These are phyloP conservation scores for Alternaria viburni DNA, from an alignment of 2,329 filamentous ascomycete species.

Conservation along the genomic window DNA sequence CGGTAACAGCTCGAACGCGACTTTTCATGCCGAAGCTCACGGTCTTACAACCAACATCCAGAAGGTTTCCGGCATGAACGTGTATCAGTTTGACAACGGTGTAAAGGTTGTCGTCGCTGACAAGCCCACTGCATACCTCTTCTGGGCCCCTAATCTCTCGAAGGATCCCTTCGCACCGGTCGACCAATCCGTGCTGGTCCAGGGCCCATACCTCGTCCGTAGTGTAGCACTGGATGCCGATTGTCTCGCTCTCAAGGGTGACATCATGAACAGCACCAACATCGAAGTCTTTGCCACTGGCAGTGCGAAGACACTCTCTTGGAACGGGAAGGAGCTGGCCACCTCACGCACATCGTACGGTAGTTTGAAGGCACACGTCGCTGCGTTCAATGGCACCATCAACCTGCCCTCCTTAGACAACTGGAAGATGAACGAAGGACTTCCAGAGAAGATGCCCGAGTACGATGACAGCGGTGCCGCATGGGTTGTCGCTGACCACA, in stretches of 20 bases:
- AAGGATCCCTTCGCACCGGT: constrained; percentile 49
- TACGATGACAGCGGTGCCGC: constrained; percentile 54
- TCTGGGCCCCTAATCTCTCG: constrained; percentile 50
- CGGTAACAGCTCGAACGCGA: constrained; percentile 51
- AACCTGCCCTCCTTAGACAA: constrained; percentile 50
- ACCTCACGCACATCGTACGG: constrained; percentile 45
- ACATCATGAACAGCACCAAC: constrained; percentile 40
- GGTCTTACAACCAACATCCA: constrained; percentile 44
- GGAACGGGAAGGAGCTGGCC: constrained; percentile 46
- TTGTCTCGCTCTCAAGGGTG: constrained; percentile 44
- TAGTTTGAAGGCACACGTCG: constrained; percentile 42
- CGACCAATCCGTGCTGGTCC: constrained; percentile 49
- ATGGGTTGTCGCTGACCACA: constrained; percentile 52
- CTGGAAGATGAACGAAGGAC: constrained; percentile 58
- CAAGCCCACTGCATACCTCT: constrained; percentile 45
- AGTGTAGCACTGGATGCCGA: constrained; percentile 29
- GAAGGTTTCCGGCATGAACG: constrained; percentile 39
- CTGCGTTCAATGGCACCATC: constrained; percentile 30
- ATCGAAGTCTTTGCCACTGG: constrained; percentile 49
- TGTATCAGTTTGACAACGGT: constrained; percentile 47
- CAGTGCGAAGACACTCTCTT: constrained; percentile 37
- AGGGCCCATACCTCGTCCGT: constrained; percentile 51
- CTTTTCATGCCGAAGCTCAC: constrained; percentile 50
- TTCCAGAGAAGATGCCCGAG: constrained; percentile 55
- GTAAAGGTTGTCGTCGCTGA: constrained; percentile 48